These are phyloP conservation scores for Apostasia ramifera DNA, from an alignment of 106 monocot genomes.

Conservation along the genomic window DNA sequence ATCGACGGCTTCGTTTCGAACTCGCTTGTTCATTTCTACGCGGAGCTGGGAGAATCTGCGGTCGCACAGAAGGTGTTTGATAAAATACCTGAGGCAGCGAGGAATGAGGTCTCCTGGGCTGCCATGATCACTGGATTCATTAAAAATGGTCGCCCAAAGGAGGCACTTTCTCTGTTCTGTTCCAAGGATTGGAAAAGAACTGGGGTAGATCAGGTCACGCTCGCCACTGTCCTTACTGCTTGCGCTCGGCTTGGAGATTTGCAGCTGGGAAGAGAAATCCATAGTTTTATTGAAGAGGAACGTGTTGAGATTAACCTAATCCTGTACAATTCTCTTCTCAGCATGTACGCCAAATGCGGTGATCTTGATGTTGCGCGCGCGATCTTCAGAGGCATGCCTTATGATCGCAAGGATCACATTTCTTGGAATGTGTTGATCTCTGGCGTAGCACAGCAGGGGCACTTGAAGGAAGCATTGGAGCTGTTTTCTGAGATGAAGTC, in stretches of 20 bases:
- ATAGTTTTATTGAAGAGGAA: slow-evolving; percentile 20
- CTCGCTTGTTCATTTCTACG: slow-evolving; percentile 43
- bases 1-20: slow-evolving; percentile 36
- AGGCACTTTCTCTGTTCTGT: slow-evolving; percentile 47
- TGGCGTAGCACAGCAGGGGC: slow-evolving; percentile 11
- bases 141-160: slow-evolving; percentile 34
- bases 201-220: slow-evolving; percentile 49
- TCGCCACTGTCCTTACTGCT: slow-evolving; percentile 41
- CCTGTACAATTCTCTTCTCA: slow-evolving; percentile 28
- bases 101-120: slow-evolving; percentile 67
- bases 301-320: slow-evolving; percentile 7
- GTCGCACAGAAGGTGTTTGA: slow-evolving; percentile 37
- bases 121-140: slow-evolving; percentile 50
- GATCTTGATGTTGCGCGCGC: slow-evolving; percentile 4
- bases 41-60: slow-evolving; percentile 8
- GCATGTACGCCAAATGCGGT: slow-evolving; percentile 44
- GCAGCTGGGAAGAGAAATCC: slow-evolving; percentile 40
- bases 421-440: slow-evolving; percentile 25
- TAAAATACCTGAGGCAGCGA: slow-evolving; percentile 32
- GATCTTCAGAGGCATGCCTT: slow-evolving; percentile 16
- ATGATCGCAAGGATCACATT: background rate
- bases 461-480: slow-evolving; percentile 12
- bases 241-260: slow-evolving; percentile 46
- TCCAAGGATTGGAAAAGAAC: slow-evolving; percentile 37
- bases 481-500: slow-evolving; percentile 21